These are phyloP conservation scores for Exophiala bonariae DNA, from an alignment of 2,329 filamentous ascomycete genomes.

Conservation along the genomic window DNA sequence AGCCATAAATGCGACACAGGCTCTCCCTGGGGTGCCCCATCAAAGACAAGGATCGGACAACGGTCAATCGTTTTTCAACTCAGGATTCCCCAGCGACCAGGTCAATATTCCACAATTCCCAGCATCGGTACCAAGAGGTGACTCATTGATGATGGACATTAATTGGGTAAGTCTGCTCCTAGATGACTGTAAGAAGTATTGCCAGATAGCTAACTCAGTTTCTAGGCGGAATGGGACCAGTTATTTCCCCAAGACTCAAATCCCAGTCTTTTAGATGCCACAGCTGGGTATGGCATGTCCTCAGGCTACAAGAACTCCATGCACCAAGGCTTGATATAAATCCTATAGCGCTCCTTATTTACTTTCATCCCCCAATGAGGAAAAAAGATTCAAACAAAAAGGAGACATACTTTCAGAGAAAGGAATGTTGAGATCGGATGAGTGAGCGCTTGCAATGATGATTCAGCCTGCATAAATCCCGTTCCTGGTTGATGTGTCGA, in stretches of 20 bases:
- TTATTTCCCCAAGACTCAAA: slow-evolving; percentile 47
- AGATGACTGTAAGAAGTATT: not conserved
- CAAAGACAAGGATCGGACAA: slow-evolving; percentile 23
- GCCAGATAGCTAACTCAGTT: slow-evolving; percentile 1
- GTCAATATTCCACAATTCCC: slow-evolving; percentile 22
- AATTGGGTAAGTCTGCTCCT: slow-evolving; percentile 60
- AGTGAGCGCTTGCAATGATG: too few relatives aligned
- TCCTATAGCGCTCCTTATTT: too few relatives aligned
- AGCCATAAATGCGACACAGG: slow-evolving; percentile 14
- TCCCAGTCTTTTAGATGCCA: slow-evolving; percentile 49
- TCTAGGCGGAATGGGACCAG: slow-evolving; percentile 37
- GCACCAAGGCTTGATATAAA: too few relatives aligned
- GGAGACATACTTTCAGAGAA: too few relatives aligned
- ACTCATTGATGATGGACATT: slow-evolving; percentile 52
- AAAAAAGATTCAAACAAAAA: too few relatives aligned
- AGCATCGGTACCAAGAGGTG: slow-evolving; percentile 19
- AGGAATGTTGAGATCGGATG: too few relatives aligned
- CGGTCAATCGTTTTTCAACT: slow-evolving; percentile 14
- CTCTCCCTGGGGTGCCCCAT: slow-evolving; percentile 11
- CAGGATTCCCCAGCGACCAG: slow-evolving; percentile 21
- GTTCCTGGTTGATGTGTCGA: too few relatives aligned
- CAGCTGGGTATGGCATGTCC: slow-evolving; percentile 7
- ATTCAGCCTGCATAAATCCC: too few relatives aligned
- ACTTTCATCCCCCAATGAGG: too few relatives aligned
- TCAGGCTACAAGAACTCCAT: not conserved